phyloP scores from a whole-genome alignment of 1,284 basidiomycete species.

The Amylostereum chailletii region DNA sequence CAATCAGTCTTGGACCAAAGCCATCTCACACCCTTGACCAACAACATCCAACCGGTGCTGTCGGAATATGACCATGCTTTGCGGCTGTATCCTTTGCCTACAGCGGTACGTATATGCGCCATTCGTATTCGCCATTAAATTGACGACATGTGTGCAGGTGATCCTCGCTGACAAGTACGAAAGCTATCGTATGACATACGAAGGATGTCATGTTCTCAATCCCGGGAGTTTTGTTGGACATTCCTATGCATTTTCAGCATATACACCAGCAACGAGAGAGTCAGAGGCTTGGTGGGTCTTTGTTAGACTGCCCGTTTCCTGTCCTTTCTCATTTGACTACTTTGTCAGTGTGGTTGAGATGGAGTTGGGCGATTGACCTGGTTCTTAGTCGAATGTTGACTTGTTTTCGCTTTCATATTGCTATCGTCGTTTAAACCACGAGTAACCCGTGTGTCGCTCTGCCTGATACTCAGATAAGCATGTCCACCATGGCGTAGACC shows the following conservation, averaged over 20 bases:
- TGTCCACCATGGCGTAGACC: too few species aligned
- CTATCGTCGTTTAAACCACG: background rate
- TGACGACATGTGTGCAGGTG: constrained; percentile 40
- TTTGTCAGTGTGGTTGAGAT: constrained; percentile 26
- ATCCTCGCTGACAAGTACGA: constrained; percentile 98
- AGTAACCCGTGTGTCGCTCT: too few species aligned
- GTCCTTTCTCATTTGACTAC: background rate
- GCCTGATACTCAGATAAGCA: too few species aligned
- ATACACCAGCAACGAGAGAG: constrained; percentile 69
- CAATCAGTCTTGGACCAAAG: constrained; percentile 90
- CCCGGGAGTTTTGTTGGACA: constrained; percentile 84
- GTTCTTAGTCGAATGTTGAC: background rate
- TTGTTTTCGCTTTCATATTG: background rate
- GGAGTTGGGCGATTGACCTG: constrained; percentile 19
- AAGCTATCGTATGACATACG: constrained; percentile 93
- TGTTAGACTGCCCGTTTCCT: background rate
- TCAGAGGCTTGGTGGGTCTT: constrained; percentile 66
- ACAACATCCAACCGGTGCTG: constrained; percentile 79
- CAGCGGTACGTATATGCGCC: constrained; percentile 49
- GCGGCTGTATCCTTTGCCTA: constrained; percentile 92
- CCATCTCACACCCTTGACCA: constrained; percentile 82
- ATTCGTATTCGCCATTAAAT: constrained; percentile 3
- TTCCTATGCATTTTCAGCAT: constrained; percentile 80
- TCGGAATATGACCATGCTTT: constrained; percentile 92
- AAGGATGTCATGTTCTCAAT: constrained; percentile 98